phyloP scores from a whole-genome alignment of 306 rosid species.

The Vigna reflexopilosa region DNA sequence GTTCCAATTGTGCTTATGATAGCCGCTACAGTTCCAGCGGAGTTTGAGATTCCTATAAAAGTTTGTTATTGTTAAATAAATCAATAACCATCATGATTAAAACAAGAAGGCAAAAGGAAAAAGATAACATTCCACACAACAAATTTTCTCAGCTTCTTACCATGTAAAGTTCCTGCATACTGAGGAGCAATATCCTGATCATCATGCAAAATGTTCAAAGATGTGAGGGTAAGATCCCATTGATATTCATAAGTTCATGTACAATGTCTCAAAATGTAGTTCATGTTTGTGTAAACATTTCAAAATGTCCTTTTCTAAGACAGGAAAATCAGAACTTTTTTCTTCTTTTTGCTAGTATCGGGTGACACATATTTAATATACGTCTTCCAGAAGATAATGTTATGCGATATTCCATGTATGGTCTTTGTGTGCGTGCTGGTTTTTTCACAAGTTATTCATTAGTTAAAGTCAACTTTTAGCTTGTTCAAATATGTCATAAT shows the following conservation, averaged over 20 bases:
- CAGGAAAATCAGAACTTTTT: no score
- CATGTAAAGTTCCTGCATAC: slow-evolving; percentile 88
- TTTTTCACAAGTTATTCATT: no score
- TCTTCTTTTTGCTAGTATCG: no score
- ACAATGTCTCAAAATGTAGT: neutral
- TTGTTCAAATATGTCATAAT: no score
- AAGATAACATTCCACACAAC: neutral
- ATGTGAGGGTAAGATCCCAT: slow-evolving; percentile 22
- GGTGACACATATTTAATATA: no score
- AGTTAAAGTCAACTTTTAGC: neutral
- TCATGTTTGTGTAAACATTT: neutral
- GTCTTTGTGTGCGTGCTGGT: no score
- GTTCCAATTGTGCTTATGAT: slow-evolving; percentile 95
- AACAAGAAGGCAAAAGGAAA: neutral
- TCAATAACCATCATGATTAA: neutral
- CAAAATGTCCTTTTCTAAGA: neutral
- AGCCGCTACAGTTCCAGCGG: slow-evolving; percentile 91
- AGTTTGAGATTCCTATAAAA: slow-evolving; percentile 79
- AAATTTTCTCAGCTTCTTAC: slow-evolving; percentile 50
- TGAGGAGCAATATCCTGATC: slow-evolving; percentile 96
- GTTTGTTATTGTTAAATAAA: slow-evolving; percentile 1
- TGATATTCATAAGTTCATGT: neutral
- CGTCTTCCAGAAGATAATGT: no score
- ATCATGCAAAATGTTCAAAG: slow-evolving; percentile 40
- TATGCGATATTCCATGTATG: no score